A percentile compares a stretch with the other conserved stretches of the same genome.
These are phyloP conservation scores for Hyaloscypha bicolor DNA, from an alignment of 495 filamentous ascomycete species.

Conservation along the genomic window DNA sequence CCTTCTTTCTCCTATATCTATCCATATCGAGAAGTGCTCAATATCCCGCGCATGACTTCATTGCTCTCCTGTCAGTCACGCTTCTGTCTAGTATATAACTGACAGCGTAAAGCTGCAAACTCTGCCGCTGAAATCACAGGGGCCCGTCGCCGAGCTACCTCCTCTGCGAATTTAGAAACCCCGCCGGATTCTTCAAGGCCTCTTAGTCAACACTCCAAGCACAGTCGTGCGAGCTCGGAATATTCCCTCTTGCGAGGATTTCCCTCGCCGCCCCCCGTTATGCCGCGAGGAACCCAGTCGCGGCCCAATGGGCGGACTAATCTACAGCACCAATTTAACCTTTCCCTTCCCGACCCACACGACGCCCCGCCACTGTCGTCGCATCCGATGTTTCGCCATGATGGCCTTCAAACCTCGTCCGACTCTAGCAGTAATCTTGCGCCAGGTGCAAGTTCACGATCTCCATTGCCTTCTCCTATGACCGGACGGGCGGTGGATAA, in stretches of 20 bases:
- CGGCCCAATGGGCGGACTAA: conserved; percentile 32
- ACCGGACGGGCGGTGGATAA: conserved; percentile 32
- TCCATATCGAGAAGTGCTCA: background rate
- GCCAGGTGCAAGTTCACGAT: conserved; percentile 10
- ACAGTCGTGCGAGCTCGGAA: conserved; percentile 68
- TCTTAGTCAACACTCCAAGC: conserved; percentile 46
- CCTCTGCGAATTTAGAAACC: conserved; percentile 54
- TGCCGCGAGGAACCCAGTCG: conserved; percentile 16
- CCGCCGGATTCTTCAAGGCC: conserved; percentile 48
- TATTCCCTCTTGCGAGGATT: conserved; percentile 33
- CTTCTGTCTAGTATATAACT: background rate
- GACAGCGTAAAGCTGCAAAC: conserved; percentile 16
- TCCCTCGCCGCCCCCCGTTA: conserved; percentile 28
- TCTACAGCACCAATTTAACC: conserved; percentile 28
- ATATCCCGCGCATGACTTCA: background rate
- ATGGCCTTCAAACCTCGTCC: conserved; percentile 20
- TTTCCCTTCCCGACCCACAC: conserved; percentile 28
- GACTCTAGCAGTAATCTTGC: conserved; percentile 25
- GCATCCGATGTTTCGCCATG: conserved; percentile 33
- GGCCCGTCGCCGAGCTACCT: conserved; percentile 46
- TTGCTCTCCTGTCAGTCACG: background rate
- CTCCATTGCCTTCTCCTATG: conserved; percentile 24
- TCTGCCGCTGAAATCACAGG: conserved; percentile 14
- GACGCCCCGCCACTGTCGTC: conserved; percentile 33
- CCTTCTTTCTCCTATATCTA: background rate